phyloP scores from a whole-genome alignment of 2,329 filamentous ascomycete species.

The Bimuria novae-zelandiae region DNA sequence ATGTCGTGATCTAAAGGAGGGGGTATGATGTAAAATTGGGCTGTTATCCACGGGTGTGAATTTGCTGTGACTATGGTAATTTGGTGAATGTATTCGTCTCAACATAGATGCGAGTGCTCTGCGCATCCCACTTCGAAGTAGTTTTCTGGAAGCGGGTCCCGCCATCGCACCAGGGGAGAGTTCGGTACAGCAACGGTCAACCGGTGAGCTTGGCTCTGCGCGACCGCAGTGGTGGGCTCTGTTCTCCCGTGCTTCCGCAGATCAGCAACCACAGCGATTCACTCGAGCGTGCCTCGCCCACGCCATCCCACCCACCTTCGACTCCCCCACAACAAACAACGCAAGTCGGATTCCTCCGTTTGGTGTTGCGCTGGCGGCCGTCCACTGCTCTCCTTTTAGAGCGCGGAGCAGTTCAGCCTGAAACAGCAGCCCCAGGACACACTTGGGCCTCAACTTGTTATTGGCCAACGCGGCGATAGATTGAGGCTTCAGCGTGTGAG shows the following conservation, averaged over 20 bases:
- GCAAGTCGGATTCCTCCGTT: neutral
- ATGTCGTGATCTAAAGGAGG: neutral
- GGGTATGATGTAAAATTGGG: neutral
- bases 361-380: conserved; percentile 10
- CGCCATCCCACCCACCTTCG: conserved; percentile 9
- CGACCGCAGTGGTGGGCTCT: conserved; percentile 12
- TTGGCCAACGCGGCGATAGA: conserved; percentile 26
- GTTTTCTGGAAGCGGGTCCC: conserved; percentile 11
- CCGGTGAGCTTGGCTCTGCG: conserved; percentile 5
- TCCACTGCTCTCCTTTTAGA: conserved; percentile 10
- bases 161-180: conserved; percentile 14
- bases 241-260: conserved; percentile 17
- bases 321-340: neutral
- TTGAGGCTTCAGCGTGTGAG: conserved; percentile 30
- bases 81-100: neutral
- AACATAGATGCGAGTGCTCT: neutral
- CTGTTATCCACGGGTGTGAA: too few species aligned
- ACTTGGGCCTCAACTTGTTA: conserved; percentile 24
- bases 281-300: conserved; percentile 10
- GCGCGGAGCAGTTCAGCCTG: conserved; percentile 26
- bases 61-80: too few species aligned
- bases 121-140: neutral
- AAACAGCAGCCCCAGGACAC: conserved; percentile 25
- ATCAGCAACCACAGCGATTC: conserved; percentile 13
- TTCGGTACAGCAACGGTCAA: conserved; percentile 19